phyloP scores from a whole-genome alignment of 306 rosid genomes.

The Cucurbita moschata region DNA sequence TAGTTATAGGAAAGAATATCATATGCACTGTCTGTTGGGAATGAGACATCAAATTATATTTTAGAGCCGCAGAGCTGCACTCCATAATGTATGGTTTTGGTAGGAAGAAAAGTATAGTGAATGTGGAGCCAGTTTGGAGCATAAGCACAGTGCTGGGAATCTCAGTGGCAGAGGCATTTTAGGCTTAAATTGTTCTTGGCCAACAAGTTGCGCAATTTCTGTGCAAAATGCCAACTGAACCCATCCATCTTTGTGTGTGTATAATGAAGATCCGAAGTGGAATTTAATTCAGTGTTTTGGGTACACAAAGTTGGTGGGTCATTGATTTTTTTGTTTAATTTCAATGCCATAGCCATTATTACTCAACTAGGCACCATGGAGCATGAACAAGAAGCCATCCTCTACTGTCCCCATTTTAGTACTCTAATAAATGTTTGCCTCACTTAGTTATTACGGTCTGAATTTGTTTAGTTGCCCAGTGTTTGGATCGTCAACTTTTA shows the following conservation, averaged over 20 bases:
- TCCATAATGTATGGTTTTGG: conserved; percentile 3
- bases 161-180: conserved; percentile 3
- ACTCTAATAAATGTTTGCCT: not conserved
- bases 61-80: not conserved
- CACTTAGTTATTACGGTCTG: not conserved
- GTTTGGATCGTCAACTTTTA: not conserved
- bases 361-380: not conserved
- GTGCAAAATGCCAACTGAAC: not conserved
- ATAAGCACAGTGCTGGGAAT: conserved; percentile 6
- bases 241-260: not conserved
- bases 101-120: not conserved
- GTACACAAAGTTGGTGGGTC: not conserved
- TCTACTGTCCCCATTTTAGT: not conserved
- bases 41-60: conserved; percentile 1
- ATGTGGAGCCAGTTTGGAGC: conserved; percentile 7
- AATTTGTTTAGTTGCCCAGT: not conserved
- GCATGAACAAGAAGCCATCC: not conserved
- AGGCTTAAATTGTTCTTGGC: not conserved
- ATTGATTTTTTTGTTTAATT: not conserved
- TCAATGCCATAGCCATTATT: not conserved
- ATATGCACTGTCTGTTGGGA: conserved; percentile 5
- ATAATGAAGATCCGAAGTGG: not conserved
- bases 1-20: not conserved
- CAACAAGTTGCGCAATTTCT: conserved; percentile 7
- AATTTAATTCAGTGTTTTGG: not conserved